Evolutionary conservation across 148 eudicot species (phyloP).

Genomic region (Linanthus parryae): DNA sequence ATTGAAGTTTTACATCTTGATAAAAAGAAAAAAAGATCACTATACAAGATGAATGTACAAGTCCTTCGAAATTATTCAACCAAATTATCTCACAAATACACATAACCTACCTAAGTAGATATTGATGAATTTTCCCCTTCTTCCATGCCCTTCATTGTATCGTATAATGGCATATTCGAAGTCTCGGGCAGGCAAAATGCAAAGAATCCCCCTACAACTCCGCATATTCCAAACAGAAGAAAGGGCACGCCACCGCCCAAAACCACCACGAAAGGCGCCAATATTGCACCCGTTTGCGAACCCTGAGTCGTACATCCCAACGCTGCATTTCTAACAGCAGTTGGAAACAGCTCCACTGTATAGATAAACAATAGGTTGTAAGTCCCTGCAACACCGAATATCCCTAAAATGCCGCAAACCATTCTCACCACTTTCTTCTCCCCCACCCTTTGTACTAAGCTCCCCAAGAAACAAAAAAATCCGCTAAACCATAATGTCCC

Average conservation of each 20-base stretch:
- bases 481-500: conserved; percentile 80
- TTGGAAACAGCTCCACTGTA: conserved; percentile 65
- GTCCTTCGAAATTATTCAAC: no score
- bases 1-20: no score
- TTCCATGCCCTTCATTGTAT: conserved; percentile 62
- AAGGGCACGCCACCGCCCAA: conserved; percentile 47
- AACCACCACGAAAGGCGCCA: conserved; percentile 75
- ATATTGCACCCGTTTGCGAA: conserved; percentile 64
- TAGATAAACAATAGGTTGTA: conserved; percentile 66
- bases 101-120: no score
- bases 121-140: conserved; percentile 52
- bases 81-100: no score
- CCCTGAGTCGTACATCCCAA: conserved; percentile 76
- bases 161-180: conserved; percentile 54
- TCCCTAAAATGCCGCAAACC: conserved; percentile 62
- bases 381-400: conserved; percentile 71
- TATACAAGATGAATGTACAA: no score
- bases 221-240: conserved; percentile 48
- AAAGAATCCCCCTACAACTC: conserved; percentile 44
- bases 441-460: conserved; percentile 29
- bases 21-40: no score
- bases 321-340: conserved; percentile 73
- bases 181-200: conserved; percentile 64
- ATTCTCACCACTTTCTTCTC: conserved; percentile 42
- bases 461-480: conserved; percentile 47